Base-by-base conservation (phyloP, 306 rosid genomes). In the Trichosanthes truncata region DNA sequence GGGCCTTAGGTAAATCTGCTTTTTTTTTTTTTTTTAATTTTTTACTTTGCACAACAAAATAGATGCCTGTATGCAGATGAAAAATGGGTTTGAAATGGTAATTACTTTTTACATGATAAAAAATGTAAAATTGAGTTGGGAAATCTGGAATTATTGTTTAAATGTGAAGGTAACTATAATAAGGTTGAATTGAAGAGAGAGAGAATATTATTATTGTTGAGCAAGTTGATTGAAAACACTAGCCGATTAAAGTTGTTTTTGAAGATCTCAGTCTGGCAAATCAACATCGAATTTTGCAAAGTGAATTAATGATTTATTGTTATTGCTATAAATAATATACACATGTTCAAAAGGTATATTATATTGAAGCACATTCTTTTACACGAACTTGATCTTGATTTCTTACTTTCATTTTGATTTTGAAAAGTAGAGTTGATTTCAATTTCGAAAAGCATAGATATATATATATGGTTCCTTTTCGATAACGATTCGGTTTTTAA, bases 261-360 rank as follows among this genome's bases (percentile, higher is more conserved):
- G n/a, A 12, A 72, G 59, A 40, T 67, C 25, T 67, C 52, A 67
- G 43, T 46, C 62, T 49, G 78, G 29, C 78, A 52, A 74, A 26
- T 74, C 78, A n/a, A 69, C 55, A 69, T 41, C 76, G 76, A 69
- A 41, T 69, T 69, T 69, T 21, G 12, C 18, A 69, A 69, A 69
- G 55, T 41, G 31, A 69, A 69, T 10, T n/a, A 10, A 40, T 41
- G 10, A 40, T 68, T 68, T 68, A n/a, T 40, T 40, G 0, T 41
- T 20, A 61, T 61, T 41, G 18, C 33, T 38, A 69, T 12, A 26
- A 25, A 26, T 29, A 61, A 9, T 40, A 66, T 35, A 7, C 7
- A 66, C 23, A 65, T 29, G 0, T 65, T 65, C 38, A 61, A 35
- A 65, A 20, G 13, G 21, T 9, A 43, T 43, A 43, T 43, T 65